A percentile compares a stretch with the other conserved stretches of the same genome.
phyloP scores from a whole-genome alignment of 1,139 yeast species.

The Candida sp. region DNA sequence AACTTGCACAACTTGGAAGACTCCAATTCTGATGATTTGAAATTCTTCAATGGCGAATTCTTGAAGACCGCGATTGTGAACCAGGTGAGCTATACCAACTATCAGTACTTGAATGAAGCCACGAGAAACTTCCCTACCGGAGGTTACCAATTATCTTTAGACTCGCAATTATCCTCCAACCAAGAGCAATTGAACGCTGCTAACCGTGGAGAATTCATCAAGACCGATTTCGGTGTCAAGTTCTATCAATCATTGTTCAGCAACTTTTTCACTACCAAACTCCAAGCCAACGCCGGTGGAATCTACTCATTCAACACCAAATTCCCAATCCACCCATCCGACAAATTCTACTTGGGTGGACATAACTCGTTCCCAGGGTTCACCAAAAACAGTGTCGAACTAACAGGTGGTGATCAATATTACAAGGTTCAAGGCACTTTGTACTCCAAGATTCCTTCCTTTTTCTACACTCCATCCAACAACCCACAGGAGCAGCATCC shows the following conservation, averaged over 20 bases:
- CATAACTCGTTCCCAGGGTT: constrained; percentile 42
- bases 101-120: constrained; percentile 25
- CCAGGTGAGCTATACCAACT: constrained; percentile 25
- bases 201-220: constrained; percentile 30
- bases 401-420: constrained; percentile 46
- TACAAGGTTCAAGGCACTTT: constrained; percentile 39
- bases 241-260: constrained; percentile 41
- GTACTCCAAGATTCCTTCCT: constrained; percentile 40
- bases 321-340: constrained; percentile 43
- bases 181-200: constrained; percentile 31
- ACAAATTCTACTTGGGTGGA: constrained; percentile 56
- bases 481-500: constrained; percentile 30
- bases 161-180: constrained; percentile 36
- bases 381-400: constrained; percentile 38
- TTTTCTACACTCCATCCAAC: constrained; percentile 20
- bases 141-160: constrained; percentile 27
- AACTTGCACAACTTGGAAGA: constrained; percentile 47
- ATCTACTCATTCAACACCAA: constrained; percentile 25
- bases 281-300: constrained; percentile 40
- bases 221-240: constrained; percentile 28
- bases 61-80: constrained; percentile 40
- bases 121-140: constrained; percentile 35
- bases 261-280: constrained; percentile 40
- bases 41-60: constrained; percentile 35
- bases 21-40: constrained; percentile 29